Base-by-base conservation (phyloP, 192 early-diverging fungal genomes). In the Linnemannia elongata region DNA sequence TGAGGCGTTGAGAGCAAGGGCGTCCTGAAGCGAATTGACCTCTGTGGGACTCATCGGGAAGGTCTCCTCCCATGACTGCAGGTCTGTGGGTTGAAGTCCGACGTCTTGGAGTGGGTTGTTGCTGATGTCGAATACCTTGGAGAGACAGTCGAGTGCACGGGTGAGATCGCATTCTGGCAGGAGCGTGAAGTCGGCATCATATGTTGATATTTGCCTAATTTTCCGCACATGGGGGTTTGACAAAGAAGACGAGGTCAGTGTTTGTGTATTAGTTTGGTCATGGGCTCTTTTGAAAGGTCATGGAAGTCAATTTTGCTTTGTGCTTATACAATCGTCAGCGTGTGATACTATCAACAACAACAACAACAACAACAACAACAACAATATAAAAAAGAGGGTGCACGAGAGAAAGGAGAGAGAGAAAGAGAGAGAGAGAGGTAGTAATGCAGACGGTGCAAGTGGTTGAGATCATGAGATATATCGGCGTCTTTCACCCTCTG, bases 101-200 rank as follows among this genome's bases (percentile, higher is more conserved):
- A 73, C 75, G 74, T 87, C 85, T 8, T 76, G 71, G 1, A 87
- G 72, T 7, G 85, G 85, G 47, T 81, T 77, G 57, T 87, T 87
- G 66, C 76, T 75, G 60, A 87, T 78, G 12, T 5, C 33, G 72
- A 87, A 81, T 22, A 42, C 77, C 24, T 81, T 74, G 12, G 79
- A 63, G 17, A 87, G 72, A 47, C 79, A 81, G 20, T 87, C 85
- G 33, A 87, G 79, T 13, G 85, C 79, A 20, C 85, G 79, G 18
- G 49, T 77, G 36, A 87, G 85, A 15, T 87, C 85, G 44, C 79
- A 87, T 77, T 87, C 85, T 36, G 85, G 85, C 72, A 87, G 27
- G 20, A 87, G 72, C n/a, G 85, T 87, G 78, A 87, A 87, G 60
- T 87, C 85, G 1, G 79, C 85, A 54, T 87, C 85, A 71, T 87